Conservation (phyloP, 2,329 filamentous ascomycete species). For the Nannizzia gypsea region DNA sequence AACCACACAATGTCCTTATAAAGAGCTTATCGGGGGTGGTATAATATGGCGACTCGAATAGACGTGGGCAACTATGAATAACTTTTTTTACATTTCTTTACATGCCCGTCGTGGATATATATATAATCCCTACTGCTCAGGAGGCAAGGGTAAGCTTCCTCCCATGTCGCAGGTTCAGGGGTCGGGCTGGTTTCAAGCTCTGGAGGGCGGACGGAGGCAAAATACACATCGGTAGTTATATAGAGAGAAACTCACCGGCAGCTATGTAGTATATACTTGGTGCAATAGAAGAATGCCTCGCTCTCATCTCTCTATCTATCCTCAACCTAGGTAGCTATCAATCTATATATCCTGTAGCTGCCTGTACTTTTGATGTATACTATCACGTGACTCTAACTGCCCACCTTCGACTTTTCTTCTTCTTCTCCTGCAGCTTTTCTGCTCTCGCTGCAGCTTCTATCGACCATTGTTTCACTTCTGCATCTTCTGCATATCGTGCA, state of each 20-base stretch:
- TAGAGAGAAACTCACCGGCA: no score
- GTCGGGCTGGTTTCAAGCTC: neutral
- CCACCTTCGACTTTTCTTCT: neutral
- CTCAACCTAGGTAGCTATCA: no score
- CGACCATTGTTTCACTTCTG: neutral
- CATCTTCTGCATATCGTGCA: neutral
- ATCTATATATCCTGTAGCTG: no score
- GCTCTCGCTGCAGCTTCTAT: neutral
- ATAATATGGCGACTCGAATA: neutral
- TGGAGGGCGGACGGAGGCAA: neutral
- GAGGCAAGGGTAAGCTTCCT: neutral
- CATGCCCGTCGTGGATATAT: neutral
- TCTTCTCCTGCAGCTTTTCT: neutral
- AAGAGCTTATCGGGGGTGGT: neutral
- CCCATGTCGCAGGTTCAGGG: neutral
- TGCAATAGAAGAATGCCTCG: no score
- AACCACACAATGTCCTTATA: neutral
- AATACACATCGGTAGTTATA: neutral
- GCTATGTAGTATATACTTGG: no score
- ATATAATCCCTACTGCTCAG: neutral
- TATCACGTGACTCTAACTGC: neutral
- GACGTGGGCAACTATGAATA: neutral
- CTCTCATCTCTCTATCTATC: no score
- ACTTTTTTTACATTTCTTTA: neutral
- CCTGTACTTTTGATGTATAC: no score